Base-by-base conservation (phyloP, 2,329 filamentous ascomycete species). In the Sordariomycetes sp. region DNA sequence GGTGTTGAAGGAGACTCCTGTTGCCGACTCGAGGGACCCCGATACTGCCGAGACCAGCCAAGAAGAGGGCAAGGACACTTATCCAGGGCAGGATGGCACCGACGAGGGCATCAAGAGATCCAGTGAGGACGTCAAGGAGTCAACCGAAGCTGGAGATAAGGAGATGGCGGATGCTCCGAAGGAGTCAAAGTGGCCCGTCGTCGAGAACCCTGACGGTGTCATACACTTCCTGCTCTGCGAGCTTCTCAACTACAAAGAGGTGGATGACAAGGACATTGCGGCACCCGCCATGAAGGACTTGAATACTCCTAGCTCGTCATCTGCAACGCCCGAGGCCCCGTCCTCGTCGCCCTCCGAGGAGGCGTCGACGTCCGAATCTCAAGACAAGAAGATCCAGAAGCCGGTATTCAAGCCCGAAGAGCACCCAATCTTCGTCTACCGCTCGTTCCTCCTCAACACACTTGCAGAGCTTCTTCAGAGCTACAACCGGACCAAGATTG, bases 181-280 rank as follows among this genome's bases (percentile, higher is more conserved):
- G 69, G 90, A 96, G 60, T 71, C 82, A 48, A 96, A 95, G 70
- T 77, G 88, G 15, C 92, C 94, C 1, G 78, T 91, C 13, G 84
- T 96, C 6, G 91, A 96, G 68, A 90, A 94, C 61, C 90, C 92
- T 0, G 94, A 97, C 69, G 94, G 94, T 3, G 90, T 99, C 3
- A 86, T 99, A 59, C 90, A 97, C 65, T 99, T 96, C 70, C 77
- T 99, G 24, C 82, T 99, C 4, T 95, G 89, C 59, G 94, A 99
- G 68, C 76, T 99, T 52, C 77, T 96, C 58, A 91, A 89, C 55
- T 97, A 95, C 71, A 87, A 87, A 64, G 91, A 96, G 66, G 90
- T 96, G 5, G 89, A 95, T 42, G 92, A 97, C 65, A 91, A 57
- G 25, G 55, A 57, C 22, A 28, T 51, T 17, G 52, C 48, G 45